Evolutionary conservation across 768 basidiomycete species (phyloP).

Genomic region (Hericium coralloides): DNA sequence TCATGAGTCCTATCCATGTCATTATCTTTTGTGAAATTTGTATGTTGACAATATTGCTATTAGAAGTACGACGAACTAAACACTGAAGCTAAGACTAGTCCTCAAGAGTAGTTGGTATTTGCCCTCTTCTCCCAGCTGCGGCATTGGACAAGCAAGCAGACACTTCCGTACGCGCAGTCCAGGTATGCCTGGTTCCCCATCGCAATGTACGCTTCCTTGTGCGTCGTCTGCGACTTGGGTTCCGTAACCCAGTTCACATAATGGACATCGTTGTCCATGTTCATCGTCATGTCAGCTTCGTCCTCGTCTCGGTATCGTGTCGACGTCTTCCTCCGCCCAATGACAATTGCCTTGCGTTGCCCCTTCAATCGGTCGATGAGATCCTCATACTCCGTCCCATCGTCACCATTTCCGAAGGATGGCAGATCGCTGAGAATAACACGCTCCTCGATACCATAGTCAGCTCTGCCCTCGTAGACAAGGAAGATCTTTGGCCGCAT

Average conservation of each 20-base stretch:
- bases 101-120: too few relatives aligned
- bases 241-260: constrained; percentile 5
- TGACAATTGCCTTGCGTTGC: too few relatives aligned
- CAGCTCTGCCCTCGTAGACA: not conserved
- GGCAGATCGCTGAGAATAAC: not conserved
- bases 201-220: not conserved
- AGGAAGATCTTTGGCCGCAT: not conserved
- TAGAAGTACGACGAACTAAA: too few relatives aligned
- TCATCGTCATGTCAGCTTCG: not conserved
- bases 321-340: not conserved
- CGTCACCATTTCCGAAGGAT: not conserved
- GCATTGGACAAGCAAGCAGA: not conserved
- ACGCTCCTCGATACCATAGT: not conserved
- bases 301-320: not conserved
- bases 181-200: not conserved
- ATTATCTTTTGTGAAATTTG: too few relatives aligned
- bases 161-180: not conserved
- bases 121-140: not conserved
- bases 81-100: too few relatives aligned
- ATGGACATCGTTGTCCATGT: not conserved
- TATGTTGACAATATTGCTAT: too few relatives aligned
- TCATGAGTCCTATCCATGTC: too few relatives aligned
- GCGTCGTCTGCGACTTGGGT: not conserved
- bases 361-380: too few relatives aligned
- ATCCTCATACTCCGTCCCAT: too few relatives aligned